Evolutionary conservation across 2,329 filamentous ascomycete species (phyloP).

Genomic region (Aspergillus melleus): DNA sequence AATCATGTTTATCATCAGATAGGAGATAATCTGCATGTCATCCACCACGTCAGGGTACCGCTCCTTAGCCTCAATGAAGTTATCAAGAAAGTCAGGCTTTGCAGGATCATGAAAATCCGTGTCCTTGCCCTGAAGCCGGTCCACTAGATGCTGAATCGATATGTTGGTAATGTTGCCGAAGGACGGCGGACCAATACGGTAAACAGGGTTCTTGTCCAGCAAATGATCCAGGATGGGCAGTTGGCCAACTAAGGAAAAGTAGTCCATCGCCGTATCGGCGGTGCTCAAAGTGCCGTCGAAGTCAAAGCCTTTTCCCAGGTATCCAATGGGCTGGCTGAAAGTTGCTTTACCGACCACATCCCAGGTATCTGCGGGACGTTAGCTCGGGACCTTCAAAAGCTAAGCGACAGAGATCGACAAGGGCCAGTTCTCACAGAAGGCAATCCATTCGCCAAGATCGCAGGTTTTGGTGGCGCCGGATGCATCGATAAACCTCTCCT

Average conservation of each 20-base stretch:
- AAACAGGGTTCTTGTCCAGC: slow-evolving; percentile 32
- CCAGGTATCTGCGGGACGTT: slow-evolving; percentile 19
- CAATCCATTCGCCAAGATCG: slow-evolving; percentile 45
- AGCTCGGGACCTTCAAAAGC: neutral
- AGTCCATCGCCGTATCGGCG: slow-evolving; percentile 23
- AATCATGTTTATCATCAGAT: slow-evolving; percentile 34
- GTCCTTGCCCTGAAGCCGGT: slow-evolving; percentile 17
- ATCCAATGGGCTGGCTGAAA: slow-evolving; percentile 29
- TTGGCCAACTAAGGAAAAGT: slow-evolving; percentile 27
- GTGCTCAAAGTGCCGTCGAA: slow-evolving; percentile 24
- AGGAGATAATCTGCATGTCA: slow-evolving; percentile 39
- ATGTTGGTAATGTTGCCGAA: slow-evolving; percentile 25
- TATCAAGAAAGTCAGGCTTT: slow-evolving; percentile 40
- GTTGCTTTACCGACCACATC: slow-evolving; percentile 28
- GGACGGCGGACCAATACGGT: slow-evolving; percentile 25
- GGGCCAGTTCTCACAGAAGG: slow-evolving; percentile 34
- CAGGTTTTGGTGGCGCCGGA: slow-evolving; percentile 19
- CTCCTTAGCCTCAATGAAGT: slow-evolving; percentile 43
- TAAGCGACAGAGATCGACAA: neutral
- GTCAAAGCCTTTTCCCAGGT: slow-evolving; percentile 27
- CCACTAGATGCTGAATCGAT: slow-evolving; percentile 17
- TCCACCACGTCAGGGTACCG: slow-evolving; percentile 36
- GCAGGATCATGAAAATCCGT: slow-evolving; percentile 18
- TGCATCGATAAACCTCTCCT: slow-evolving; percentile 33
- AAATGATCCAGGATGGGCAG: slow-evolving; percentile 28